Base-by-base conservation (phyloP, 306 rosid genomes). In the Cicer yamashitae region DNA sequence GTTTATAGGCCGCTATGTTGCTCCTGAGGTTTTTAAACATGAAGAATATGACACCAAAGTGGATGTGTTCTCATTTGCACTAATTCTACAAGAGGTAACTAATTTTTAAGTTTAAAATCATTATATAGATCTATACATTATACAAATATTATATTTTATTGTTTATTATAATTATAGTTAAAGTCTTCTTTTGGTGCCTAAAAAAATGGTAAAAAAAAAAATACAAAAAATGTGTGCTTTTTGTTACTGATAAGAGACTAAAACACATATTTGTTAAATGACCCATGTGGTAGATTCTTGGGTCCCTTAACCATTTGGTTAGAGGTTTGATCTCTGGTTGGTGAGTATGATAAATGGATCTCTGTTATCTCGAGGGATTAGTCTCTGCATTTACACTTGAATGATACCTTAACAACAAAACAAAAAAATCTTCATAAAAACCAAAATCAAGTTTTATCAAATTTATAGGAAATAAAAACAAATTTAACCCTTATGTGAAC, bases 11-110 rank as follows among this genome's bases (percentile, higher is more conserved):
- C 89, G 97, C 78, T 94, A 94, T 68, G 84, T 91, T 47, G 97
- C 97, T 81, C 98, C 97, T 20, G 98, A 94, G 85, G 98, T 90
- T 86, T 94, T 79, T 77, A 87, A 65, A 70, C 83, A 77, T 13
- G 90, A 83, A 77, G 96, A 89, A 83, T 94, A 91, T 77, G 98
- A 81, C 77, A 94, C 97, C n/a, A 94, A 94, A 89, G 96, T 91
- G 76, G 98, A 94, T 79, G 96, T 94, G 7, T 94, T 88, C 88
- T 91, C 97, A 44, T 94, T 94, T 83, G 96, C 96, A 52, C 80
- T 91, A 78, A 91, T 94, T 81, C 83, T 94, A 65, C 97, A 91
- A 87, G 97, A 91, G 98, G 97, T 91, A 91, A 77, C 30, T 45
- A 39, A 63, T 75, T 77, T 62, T 71, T 20, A 45, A 61, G 8